Evolutionary conservation across 495 filamentous ascomycete species (phyloP).

Genomic region (Jackrogersella multiformis): DNA sequence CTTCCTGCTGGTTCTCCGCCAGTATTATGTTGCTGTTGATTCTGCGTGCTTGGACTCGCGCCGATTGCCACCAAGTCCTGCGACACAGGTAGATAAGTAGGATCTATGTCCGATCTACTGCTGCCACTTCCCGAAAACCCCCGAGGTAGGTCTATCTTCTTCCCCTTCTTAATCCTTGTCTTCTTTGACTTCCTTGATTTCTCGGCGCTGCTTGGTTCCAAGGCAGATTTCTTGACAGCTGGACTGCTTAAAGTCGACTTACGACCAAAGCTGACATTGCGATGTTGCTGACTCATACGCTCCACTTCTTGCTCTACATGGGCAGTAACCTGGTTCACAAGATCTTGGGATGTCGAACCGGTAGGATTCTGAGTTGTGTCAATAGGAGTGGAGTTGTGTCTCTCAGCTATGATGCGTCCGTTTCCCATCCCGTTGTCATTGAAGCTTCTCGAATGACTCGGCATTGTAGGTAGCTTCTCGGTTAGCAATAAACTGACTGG

Average conservation of each 20-base stretch:
- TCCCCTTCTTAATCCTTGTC: background rate
- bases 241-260: background rate
- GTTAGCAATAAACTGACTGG: background rate
- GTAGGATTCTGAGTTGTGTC: background rate
- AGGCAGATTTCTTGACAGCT: background rate
- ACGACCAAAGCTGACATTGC: background rate
- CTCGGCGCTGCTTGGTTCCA: background rate
- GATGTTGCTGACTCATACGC: no score
- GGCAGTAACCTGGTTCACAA: background rate
- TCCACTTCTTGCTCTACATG: background rate
- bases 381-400: background rate
- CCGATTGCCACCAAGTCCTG: background rate
- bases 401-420: background rate
- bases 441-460: no score
- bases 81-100: background rate
- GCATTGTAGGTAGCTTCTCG: background rate
- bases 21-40: background rate
- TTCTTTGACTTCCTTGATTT: background rate
- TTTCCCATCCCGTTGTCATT: background rate
- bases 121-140: background rate
- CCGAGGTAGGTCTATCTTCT: background rate
- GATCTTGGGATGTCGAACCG: background rate
- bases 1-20: background rate
- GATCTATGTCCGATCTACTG: background rate
- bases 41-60: background rate